These are phyloP conservation scores for Starmera stellimalicola DNA, from an alignment of 1,139 yeast species.

Conservation along the genomic window DNA sequence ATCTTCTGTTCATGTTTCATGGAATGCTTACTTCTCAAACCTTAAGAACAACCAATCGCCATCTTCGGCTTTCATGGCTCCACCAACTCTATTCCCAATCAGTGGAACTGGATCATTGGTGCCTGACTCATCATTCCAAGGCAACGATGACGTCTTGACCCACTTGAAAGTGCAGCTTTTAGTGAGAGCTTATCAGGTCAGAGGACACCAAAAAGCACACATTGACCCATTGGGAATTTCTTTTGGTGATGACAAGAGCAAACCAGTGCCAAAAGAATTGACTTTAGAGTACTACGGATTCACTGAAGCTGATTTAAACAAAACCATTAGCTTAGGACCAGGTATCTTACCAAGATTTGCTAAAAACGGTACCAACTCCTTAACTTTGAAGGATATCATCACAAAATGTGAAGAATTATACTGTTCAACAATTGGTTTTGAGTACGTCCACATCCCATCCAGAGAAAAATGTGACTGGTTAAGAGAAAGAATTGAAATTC, in stretches of 20 bases:
- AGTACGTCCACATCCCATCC: constrained; percentile 94
- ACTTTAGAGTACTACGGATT: constrained; percentile 89
- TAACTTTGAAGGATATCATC: constrained; percentile 72
- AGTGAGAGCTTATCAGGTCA: constrained; percentile 97
- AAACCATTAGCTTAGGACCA: constrained; percentile 86
- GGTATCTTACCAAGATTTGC: constrained; percentile 95
- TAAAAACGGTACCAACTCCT: constrained; percentile 48
- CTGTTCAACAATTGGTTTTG: constrained; percentile 86
- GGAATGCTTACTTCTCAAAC: constrained; percentile 94
- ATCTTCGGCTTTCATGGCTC: constrained; percentile 74
- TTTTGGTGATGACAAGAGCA: constrained; percentile 55
- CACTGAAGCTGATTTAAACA: constrained; percentile 74
- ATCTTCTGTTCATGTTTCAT: constrained; percentile 80
- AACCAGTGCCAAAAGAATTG: constrained; percentile 67
- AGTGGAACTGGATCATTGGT: constrained; percentile 41
- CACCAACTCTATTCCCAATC: constrained; percentile 71
- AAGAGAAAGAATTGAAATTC: constrained; percentile 92
- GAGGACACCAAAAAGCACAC: constrained; percentile 94
- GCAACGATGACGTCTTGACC: constrained; percentile 43
- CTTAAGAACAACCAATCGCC: constrained; percentile 62
- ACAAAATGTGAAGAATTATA: constrained; percentile 73
- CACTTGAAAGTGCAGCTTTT: constrained; percentile 93
- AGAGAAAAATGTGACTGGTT: constrained; percentile 97
- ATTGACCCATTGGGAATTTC: constrained; percentile 91
- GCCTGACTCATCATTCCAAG: constrained; percentile 33